Base-by-base conservation (phyloP, 768 basidiomycete genomes). In the Amanita rubescens region DNA sequence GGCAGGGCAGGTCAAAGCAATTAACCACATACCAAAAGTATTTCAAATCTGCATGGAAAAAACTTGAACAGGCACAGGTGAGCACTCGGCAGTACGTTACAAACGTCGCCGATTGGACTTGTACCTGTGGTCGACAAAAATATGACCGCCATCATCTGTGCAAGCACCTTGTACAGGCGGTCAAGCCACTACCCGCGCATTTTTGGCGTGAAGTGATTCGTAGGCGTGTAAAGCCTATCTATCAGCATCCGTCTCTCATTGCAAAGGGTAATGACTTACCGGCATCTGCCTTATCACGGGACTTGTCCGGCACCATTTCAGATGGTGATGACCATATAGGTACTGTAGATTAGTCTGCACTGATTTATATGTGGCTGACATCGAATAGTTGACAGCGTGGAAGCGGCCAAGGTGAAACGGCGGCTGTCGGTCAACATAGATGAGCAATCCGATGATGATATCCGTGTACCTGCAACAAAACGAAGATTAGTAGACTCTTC, bases 311-410 rank as follows among this genome's bases (percentile, higher is more conserved):
- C 22, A 43, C 34, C 10, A 60, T 64, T 19, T 55, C 58, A 8
- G 63, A 64, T 47, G 60, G 60, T 5, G 62, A 62, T 30, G 58
- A 62, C 41, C 58, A 62, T 34, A 50, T 58, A 1, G 61, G 63
- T 58, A 41, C 57, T 2, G 62, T 62, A 9, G 39, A 59, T 49
- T 25, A 6, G 49, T 37, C 8, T 30, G 27, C 38, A 39, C 12
- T 39, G 38, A 5, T 39, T 30, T 30, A 30, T 30, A 8, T 30
- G 27, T 30, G 27, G 38, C 25, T 50, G 1, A 53, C 62, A 5
- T 49, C n/a, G 27, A 55, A 50, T n/a, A 51, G 46, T 1, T 53
- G 52, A 20, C 43, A 55, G 17, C 53, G 58, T 53, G 20, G 34
- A 2, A 54, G 52, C 30, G 49, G 44, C 7, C 49, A 56, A 27